phyloP scores from a whole-genome alignment of 352 stramenopile genomes.

The Blastocystis hominis region DNA sequence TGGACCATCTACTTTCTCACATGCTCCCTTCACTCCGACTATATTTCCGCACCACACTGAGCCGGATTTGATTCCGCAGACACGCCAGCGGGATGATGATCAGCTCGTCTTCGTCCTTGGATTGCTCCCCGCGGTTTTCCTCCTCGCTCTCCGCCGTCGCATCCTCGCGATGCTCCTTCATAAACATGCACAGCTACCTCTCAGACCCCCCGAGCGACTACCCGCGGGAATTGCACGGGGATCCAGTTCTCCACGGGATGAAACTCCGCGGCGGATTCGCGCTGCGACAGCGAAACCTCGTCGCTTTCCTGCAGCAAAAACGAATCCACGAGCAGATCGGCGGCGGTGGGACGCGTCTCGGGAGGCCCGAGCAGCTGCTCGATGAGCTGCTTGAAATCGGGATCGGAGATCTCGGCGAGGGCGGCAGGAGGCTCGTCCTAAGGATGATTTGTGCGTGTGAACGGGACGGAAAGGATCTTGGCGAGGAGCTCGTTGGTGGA shows the following conservation, averaged over 20 bases:
- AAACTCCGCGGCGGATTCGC: neutral
- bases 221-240: neutral
- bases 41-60: neutral
- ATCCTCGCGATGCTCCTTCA: neutral
- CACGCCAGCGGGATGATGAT: neutral
- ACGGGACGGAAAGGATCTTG: conserved; percentile 67
- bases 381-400: neutral
- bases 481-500: conserved; percentile 79
- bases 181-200: neutral
- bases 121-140: neutral
- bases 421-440: neutral
- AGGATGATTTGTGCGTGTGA: neutral
- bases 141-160: neutral
- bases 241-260: neutral
- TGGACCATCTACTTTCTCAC: neutral
- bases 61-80: neutral
- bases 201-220: neutral
- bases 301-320: neutral
- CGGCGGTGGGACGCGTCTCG: neutral
- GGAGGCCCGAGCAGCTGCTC: neutral
- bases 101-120: neutral
- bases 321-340: neutral
- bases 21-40: neutral
- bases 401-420: neutral
- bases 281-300: neutral